Evolutionary conservation across 2,329 filamentous ascomycete genomes (phyloP).

Genomic region (Tolypocladium pustulatum): DNA sequence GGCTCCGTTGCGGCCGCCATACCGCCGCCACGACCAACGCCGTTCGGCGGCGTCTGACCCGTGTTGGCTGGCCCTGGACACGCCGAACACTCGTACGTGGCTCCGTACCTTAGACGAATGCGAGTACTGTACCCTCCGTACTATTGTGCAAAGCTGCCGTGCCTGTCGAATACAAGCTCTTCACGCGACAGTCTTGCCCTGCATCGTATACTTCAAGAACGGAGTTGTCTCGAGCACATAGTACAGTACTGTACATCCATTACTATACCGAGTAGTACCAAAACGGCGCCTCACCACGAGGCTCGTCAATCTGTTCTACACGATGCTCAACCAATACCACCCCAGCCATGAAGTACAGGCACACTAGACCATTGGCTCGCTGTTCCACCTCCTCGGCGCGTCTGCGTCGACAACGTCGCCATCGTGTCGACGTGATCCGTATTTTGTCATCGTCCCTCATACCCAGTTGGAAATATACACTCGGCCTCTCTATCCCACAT

Average conservation of each 20-base stretch:
- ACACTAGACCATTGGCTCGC: not conserved
- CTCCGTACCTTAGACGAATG: not conserved
- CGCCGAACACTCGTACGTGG: not conserved
- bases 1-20: not conserved
- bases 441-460: slow-evolving; percentile 1
- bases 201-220: not conserved
- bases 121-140: not conserved
- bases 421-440: not conserved
- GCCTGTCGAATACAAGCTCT: not conserved
- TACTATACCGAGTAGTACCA: not conserved
- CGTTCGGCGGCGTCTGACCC: not conserved
- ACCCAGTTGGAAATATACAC: slow-evolving; percentile 1
- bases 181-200: not conserved
- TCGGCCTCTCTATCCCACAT: not conserved
- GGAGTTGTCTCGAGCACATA: not conserved
- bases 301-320: slow-evolving; percentile 1
- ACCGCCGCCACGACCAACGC: not conserved
- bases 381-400: not conserved
- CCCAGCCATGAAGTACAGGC: not conserved
- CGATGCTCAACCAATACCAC: not conserved
- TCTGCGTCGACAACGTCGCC: not conserved
- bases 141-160: not conserved
- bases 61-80: not conserved
- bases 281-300: not conserved
- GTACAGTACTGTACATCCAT: not conserved